These are phyloP conservation scores for Tephrocybe sp. DNA, from an alignment of 768 basidiomycete species.

Conservation along the genomic window DNA sequence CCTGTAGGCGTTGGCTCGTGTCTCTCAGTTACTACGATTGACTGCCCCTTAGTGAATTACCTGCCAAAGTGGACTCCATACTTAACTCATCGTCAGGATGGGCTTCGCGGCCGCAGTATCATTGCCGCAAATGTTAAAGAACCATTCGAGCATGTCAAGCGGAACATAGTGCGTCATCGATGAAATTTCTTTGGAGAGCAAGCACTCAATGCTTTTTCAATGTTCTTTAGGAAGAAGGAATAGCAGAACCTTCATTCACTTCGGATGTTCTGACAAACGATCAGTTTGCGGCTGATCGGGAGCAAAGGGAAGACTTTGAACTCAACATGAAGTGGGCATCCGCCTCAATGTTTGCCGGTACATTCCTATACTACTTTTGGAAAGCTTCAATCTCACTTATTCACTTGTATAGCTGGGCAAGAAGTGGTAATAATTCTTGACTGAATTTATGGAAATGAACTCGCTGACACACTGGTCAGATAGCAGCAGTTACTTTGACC, in stretches of 20 bases:
- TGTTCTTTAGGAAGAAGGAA: not conserved
- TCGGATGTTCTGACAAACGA: not conserved
- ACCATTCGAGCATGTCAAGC: not conserved
- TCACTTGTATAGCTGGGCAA: not conserved
- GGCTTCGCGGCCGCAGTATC: not conserved
- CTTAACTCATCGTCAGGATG: not conserved
- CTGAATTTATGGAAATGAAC: not conserved
- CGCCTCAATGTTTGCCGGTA: constrained; percentile 1
- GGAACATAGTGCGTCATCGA: not conserved
- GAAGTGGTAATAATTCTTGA: not conserved
- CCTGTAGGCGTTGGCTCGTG: not conserved
- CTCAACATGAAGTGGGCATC: not conserved
- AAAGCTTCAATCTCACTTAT: not conserved
- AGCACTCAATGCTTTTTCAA: not conserved
- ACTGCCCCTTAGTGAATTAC: not conserved
- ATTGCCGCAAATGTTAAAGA: not conserved
- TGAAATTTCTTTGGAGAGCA: not conserved
- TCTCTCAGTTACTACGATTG: not conserved
- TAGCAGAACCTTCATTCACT: not conserved
- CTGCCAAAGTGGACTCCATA: not conserved
- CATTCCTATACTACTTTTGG: not conserved
- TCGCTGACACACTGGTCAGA: not conserved
- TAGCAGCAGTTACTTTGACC: not conserved
- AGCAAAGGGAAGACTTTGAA: constrained; percentile 1
- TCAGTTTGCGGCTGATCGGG: not conserved